Evolutionary conservation across 352 stramenopile genomes (phyloP).

Genomic region (Globisporangium mamillatum): DNA sequence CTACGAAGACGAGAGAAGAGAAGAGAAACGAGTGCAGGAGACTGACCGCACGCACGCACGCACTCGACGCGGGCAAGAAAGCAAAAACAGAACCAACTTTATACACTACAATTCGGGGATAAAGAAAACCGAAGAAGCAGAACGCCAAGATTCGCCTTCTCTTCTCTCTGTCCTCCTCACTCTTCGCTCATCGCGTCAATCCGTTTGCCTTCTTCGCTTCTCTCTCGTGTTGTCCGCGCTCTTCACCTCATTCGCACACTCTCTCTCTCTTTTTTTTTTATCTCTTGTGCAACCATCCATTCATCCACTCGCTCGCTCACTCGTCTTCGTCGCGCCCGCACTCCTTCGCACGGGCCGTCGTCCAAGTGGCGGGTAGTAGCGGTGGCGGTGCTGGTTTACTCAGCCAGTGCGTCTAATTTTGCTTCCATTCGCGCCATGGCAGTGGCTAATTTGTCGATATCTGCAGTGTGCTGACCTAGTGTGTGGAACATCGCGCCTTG

Average conservation of each 20-base stretch:
- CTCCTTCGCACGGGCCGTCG: background rate
- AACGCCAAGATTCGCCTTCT: conserved; percentile 1
- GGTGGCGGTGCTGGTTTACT: conserved; percentile 33
- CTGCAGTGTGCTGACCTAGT: conserved; percentile 86
- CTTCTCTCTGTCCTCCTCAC: background rate
- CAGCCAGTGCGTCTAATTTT: conserved; percentile 83
- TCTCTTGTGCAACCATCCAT: background rate
- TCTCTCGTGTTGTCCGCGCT: background rate
- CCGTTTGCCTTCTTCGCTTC: background rate
- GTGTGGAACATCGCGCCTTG: conserved; percentile 89
- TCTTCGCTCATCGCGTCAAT: conserved; percentile 3
- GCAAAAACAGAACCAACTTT: conserved; percentile 21
- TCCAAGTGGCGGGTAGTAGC: too few relatives aligned
- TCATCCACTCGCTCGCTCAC: background rate
- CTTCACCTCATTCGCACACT: background rate
- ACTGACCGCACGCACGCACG: background rate
- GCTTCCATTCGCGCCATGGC: conserved; percentile 88
- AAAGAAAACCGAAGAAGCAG: conserved; percentile 23
- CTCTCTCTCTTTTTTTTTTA: background rate
- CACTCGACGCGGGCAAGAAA: background rate
- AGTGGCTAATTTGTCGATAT: conserved; percentile 85
- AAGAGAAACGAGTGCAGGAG: background rate
- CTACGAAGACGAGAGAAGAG: background rate
- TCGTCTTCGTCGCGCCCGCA: background rate
- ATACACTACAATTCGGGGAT: conserved; percentile 33